Conservation (phyloP, 2,329 filamentous ascomycete species). For the Coniella lustricola region DNA sequence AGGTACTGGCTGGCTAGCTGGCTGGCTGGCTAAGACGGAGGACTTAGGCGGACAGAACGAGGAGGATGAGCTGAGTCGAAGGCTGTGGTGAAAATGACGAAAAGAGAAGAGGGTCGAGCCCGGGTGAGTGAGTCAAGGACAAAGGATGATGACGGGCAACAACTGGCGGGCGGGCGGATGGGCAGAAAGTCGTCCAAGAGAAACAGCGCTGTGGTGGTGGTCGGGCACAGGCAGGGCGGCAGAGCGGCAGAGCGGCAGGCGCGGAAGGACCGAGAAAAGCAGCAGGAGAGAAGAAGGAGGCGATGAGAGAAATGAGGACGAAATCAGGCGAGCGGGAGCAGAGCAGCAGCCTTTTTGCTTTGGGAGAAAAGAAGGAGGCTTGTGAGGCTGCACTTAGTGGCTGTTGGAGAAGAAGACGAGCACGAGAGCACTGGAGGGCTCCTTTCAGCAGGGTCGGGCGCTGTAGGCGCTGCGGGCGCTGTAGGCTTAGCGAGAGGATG, state of each 20-base stretch:
- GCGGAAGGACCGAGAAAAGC: no score
- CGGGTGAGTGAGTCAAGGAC: background rate
- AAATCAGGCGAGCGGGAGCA: no score
- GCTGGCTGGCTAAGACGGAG: background rate
- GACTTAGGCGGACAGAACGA: background rate
- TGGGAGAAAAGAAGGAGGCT: no score
- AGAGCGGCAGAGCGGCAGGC: background rate
- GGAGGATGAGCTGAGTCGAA: no score
- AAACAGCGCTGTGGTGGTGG: background rate
- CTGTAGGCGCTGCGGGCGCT: no score
- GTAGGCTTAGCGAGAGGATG: constrained; percentile 7
- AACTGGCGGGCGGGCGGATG: background rate
- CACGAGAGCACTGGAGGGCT: background rate
- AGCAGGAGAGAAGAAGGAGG: background rate
- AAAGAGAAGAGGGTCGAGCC: no score
- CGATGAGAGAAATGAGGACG: no score
- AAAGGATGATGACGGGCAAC: background rate
- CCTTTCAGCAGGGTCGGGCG: background rate
- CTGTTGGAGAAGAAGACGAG: no score
- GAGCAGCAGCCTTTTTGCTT: no score
- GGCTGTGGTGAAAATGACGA: no score
- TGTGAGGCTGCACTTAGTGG: no score
- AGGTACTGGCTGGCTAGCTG: no score
- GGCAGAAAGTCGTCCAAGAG: background rate
- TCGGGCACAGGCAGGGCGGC: background rate